Evolutionary conservation across 1,284 basidiomycete species (phyloP), one percentile per base, ranked within the genome.

Genomic region (Cryptococcus wingfieldii): DNA sequence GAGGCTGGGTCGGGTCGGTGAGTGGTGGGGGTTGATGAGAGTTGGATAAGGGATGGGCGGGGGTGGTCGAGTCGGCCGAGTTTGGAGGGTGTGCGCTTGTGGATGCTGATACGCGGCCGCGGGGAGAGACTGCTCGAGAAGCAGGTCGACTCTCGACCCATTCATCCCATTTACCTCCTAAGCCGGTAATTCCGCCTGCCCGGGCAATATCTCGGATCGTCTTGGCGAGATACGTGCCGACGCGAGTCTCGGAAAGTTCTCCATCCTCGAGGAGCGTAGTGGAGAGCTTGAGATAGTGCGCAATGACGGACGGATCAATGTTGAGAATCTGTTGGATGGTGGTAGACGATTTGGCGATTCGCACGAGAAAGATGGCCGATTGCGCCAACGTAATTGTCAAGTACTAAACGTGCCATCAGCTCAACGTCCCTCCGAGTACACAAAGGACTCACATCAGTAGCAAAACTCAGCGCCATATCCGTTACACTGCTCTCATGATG

Each of bases 41-140:
- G 89, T 98, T 18, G 93, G 94, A 75, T 98, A 95, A 72, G 95
- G 95, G 7, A 89, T 90, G 1, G 83, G 84, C 64, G 77, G 86
- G 56, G 87, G 87, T 61, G 84, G 86, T 8, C 98, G 95, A 94
- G 86, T 93, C n/a, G 31, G 23, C 27, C 19, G 31, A 34, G 31
- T 34, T 34, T 34, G 31, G 31, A 1, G 31, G 31, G 31, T 34
- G 6, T 4, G 10, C 10, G 31, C 31, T 34, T 10, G 31, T 34
- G 6, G 31, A 34, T 34, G 31, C 31, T 10, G 31, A 34, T 10
- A 2, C 6, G 31, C 31, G 31, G 31, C 4, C 10, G 6, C 31
- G 31, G 31, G 31, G 31, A 34, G 31, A 34, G 7, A 10, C 31
- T 6, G 31, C 7, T 34, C 31, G 6, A 34, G 31, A 34, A 1